phyloP scores from a whole-genome alignment of 495 filamentous ascomycete genomes.

The Stereocaulon alpinum region DNA sequence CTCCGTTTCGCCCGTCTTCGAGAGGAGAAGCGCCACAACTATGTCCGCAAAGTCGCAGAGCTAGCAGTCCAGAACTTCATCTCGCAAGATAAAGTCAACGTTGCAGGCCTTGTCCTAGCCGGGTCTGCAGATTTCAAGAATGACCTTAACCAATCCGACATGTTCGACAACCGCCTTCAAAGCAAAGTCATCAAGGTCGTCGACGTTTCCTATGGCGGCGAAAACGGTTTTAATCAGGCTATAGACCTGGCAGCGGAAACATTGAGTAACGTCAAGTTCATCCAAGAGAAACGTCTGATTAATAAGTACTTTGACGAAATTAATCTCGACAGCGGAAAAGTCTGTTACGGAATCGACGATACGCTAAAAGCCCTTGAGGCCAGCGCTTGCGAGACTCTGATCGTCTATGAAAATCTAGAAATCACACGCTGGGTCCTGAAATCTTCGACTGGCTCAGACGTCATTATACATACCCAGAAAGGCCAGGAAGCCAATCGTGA shows the following conservation, averaged over 20 bases:
- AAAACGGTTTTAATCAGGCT: constrained; percentile 99
- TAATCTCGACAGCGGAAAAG: constrained; percentile 85
- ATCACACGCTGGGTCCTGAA: constrained; percentile 85
- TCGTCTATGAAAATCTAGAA: constrained; percentile 97
- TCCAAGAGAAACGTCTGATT: constrained; percentile 99
- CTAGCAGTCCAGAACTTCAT: constrained; percentile 97
- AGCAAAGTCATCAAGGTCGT: constrained; percentile 98
- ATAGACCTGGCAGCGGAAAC: constrained; percentile 93
- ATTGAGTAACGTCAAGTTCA: constrained; percentile 98
- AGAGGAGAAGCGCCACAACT: constrained; percentile 99
- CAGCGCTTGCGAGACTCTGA: constrained; percentile 85
- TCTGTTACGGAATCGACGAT: constrained; percentile 97
- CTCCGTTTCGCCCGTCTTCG: constrained; percentile 98
- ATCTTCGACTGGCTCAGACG: constrained; percentile 54
- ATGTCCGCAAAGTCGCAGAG: constrained; percentile 96
- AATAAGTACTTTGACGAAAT: constrained; percentile 98
- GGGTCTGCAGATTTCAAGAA: constrained; percentile 99
- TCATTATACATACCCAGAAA: constrained; percentile 83
- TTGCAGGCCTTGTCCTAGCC: constrained; percentile 85
- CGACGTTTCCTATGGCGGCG: constrained; percentile 95
- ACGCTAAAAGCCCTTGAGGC: constrained; percentile 95
- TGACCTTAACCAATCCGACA: constrained; percentile 91
- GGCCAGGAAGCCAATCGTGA: constrained; percentile 68
- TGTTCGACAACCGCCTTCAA: constrained; percentile 87
- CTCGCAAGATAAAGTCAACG: constrained; percentile 94